Percentiles rank a stretch among this genome's conserved stretches.
Evolutionary conservation across 2,329 filamentous ascomycete genomes (phyloP).

Genomic region (Diplodia seriata): DNA sequence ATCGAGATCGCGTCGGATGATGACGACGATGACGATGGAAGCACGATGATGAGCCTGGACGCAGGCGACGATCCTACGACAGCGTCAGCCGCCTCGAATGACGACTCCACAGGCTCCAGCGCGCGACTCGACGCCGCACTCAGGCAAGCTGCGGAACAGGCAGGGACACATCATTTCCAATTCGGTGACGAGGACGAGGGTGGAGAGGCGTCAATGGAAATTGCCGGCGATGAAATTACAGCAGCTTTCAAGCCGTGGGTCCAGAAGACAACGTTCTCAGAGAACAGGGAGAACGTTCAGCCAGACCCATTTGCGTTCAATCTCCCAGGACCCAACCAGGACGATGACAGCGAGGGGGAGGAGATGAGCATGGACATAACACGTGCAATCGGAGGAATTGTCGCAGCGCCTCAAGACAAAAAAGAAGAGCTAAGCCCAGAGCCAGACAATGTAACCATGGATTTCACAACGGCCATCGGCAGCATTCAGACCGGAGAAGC

Average conservation of each 20-base stretch:
- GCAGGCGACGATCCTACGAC: constrained; percentile 69
- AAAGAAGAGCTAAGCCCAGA: constrained; percentile 48
- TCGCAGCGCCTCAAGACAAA: constrained; percentile 55
- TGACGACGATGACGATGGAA: constrained; percentile 68
- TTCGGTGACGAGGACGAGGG: constrained; percentile 62
- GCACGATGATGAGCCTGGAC: constrained; percentile 82
- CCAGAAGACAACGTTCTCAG: constrained; percentile 57
- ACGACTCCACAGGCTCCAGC: constrained; percentile 68
- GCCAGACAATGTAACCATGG: constrained; percentile 60
- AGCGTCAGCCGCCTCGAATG: constrained; percentile 64
- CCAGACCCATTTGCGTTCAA: constrained; percentile 36
- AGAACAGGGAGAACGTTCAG: constrained; percentile 30
- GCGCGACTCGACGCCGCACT: constrained; percentile 79
- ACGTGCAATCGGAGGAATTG: constrained; percentile 78
- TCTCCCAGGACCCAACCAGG: constrained; percentile 38
- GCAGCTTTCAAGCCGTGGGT: constrained; percentile 77
- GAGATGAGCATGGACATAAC: constrained; percentile 97
- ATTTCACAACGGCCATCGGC: constrained; percentile 63
- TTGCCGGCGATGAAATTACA: constrained; percentile 71
- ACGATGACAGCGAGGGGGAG: constrained; percentile 60
- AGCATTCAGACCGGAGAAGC: constrained; percentile 51
- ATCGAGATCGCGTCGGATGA: constrained; percentile 65
- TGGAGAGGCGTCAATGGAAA: constrained; percentile 58
- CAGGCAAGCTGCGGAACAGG: constrained; percentile 74
- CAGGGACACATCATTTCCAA: constrained; percentile 73